Evolutionary conservation across 1,284 basidiomycete genomes (phyloP), one percentile per base, ranked within the genome.

Genomic region (Puccinia polysora): DNA sequence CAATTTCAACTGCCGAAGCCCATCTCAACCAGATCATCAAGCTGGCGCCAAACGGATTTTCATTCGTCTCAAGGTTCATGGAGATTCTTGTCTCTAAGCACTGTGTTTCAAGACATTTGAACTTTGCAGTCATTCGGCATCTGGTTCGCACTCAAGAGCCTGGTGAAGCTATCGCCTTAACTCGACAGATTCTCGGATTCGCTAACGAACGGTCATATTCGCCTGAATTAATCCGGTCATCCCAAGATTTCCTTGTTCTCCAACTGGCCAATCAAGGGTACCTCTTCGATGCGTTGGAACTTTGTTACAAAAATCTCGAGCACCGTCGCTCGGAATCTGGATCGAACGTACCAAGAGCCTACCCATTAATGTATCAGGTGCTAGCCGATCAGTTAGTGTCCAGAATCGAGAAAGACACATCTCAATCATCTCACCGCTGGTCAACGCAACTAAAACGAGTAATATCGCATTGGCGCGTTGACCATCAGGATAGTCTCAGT

Each of bases 201-300:
- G 40, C 55, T 7, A 40, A 60, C 4, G 28, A 58, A 23, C 28
- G 18, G 5, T n/a, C 55, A 5, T 32, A 30, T 28, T 30, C 40
- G 36, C 40, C n/a, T 30, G 38, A 40, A 52, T 45, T 53, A 12
- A 30, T 40, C 12, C 32, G 30, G 34, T 43, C 25, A 12, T 53
- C n/a, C 5, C 59, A 52, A 40, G 50, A 71, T 56, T 60, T 62
- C 30, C 36, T 60, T n/a, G 50, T 71, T 45, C 38, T 71, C n/a
- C 68, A 71, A n/a, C 47, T 71, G 49, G 68, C 68, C 30, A 71
- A 71, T 50, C 68, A 71, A 71, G 49, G 50, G 14, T 32, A 71
- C 30, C 49, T 71, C 38, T 53, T 59, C 40, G 68, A 71, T 12
- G 68, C 68, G 6, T 7, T 71, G 5, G 10, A 71, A n/a, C 49